Evolutionary conservation across 352 stramenopile genomes (phyloP), one percentile per base, ranked within the genome.

Genomic region (Globisporangium cystogenes): DNA sequence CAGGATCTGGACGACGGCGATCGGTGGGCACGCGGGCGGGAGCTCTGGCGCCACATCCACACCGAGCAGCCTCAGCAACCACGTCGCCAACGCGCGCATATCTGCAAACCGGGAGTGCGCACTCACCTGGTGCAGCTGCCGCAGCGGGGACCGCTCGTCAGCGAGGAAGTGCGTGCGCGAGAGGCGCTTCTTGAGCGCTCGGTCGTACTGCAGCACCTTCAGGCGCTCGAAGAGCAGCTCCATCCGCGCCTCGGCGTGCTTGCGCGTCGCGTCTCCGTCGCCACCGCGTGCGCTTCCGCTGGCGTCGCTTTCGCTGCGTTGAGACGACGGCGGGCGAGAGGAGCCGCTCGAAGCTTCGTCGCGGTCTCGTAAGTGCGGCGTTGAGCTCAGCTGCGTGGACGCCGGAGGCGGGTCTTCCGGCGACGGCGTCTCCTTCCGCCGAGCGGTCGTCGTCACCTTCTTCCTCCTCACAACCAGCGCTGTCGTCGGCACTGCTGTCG

Each of bases 161-260:
- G 53, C 20, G 0, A 74, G 37, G 49, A 90, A 90, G 51, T 90
- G 67, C 12, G 72, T 74, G 26, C 53, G 61, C 23, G 57, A 72
- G 37, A 92, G 64, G 24, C 57, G 44, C 24, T 69, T 77, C 4
- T 62, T 62, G 1, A 90, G 62, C 18, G 55, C 51, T 42, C 67
- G 53, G 21, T 85, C 65, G 42, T 73, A 76, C 3, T 48, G 53
- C 21, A 91, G 67, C 1, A 93, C 62, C 47, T 64, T 76, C 14
- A 93, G 59, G 2, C 65, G 74, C n/a, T 91, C 82, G 36, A 85
- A 87, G 45, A 90, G 50, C 11, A 85, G 24, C 44, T 93, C 82
- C 76, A 88, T 91, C 7, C 62, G 60, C 18, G 52, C 53, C 21
- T 81, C 66, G 2, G 67, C 63, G 12, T 74, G 65, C 48, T 67